Evolutionary conservation across 2,329 filamentous ascomycete genomes (phyloP), one percentile per base, ranked within the genome.

Genomic region (Phymatotrichopsis omnivora): DNA sequence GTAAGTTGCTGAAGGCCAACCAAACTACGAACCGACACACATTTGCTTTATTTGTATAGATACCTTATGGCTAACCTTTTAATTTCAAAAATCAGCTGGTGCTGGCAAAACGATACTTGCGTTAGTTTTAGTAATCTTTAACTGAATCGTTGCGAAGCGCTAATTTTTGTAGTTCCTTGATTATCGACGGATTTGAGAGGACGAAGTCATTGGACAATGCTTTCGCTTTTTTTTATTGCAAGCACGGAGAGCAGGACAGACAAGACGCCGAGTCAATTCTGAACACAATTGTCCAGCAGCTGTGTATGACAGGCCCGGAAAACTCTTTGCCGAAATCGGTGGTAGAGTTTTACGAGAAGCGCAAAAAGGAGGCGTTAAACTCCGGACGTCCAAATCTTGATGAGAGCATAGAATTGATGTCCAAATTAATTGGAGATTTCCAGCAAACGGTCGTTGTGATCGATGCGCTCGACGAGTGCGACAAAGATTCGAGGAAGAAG

Each of bases 221-320:
- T 2, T 51, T 64, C 34, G 62, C 61, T 11, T 63, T 57, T 46
- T 65, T 65, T 47, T 64, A 64, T 54, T 63, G 61, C 55, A 60
- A 61, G 30, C 55, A 59, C 29, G 38, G 28, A 5, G 47, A 54
- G 30, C 41, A 7, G 41, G 39, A 36, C 3, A 23, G 45, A 10
- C 49, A 54, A 29, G 43, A 63, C 10, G 56, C 63, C 5, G 42
- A 57, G 2, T 54, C 52, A 2, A 56, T 65, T n/a, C 51, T 66
- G 2, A 59, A 53, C 30, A 62, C 49, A 3, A 32, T 55, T 3
- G 14, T 56, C 8, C 54, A 57, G 28, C 56, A 58, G 37, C 47
- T 58, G 12, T 52, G 49, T 2, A 5, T 37, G 2, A 5, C 8
- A 19, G 17, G 25, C 16, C 29, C 32, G 8, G 20, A 27, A 4